phyloP scores from a whole-genome alignment of 495 filamentous ascomycete genomes.

The Podospora pseudoanserina region DNA sequence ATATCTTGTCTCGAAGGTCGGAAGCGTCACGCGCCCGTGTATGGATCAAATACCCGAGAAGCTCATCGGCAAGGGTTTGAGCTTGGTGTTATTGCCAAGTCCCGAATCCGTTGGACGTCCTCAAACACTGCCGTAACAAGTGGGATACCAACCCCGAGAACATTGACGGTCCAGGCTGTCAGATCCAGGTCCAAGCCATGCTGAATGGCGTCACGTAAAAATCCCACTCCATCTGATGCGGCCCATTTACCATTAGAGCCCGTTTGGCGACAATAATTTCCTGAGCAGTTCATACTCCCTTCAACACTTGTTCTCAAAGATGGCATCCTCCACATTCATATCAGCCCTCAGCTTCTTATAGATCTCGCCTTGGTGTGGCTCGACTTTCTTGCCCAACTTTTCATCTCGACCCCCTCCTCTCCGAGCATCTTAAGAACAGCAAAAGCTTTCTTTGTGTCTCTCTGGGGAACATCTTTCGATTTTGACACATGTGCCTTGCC shows the following conservation, averaged over 20 bases:
- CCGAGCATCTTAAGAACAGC: not conserved
- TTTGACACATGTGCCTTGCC: not conserved
- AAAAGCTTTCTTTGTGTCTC: slow-evolving; percentile 7
- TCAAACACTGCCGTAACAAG: not conserved
- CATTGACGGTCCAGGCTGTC: not conserved
- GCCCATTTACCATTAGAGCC: slow-evolving; percentile 6
- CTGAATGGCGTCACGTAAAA: slow-evolving; percentile 4
- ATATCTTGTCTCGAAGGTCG: slow-evolving; percentile 32
- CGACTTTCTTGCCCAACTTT: not conserved
- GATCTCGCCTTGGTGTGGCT: not conserved
- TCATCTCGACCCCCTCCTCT: slow-evolving; percentile 8
- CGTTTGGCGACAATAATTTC: slow-evolving; percentile 19
- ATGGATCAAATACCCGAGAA: slow-evolving; percentile 8
- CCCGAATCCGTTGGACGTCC: slow-evolving; percentile 5
- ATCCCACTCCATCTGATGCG: slow-evolving; percentile 10
- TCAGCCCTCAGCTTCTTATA: not conserved
- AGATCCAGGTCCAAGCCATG: slow-evolving; percentile 5
- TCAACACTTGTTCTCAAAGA: slow-evolving; percentile 17
- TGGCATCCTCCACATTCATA: not conserved
- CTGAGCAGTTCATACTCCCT: slow-evolving; percentile 20
- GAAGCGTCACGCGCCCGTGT: slow-evolving; percentile 23
- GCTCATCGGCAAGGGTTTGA: slow-evolving; percentile 10
- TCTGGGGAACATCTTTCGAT: not conserved
- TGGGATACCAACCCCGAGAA: slow-evolving; percentile 4
- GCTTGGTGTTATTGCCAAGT: not conserved